Evolutionary conservation across 2,329 filamentous ascomycete genomes (phyloP), one percentile per base, ranked within the genome.

Genomic region (Aspergillus sp.): DNA sequence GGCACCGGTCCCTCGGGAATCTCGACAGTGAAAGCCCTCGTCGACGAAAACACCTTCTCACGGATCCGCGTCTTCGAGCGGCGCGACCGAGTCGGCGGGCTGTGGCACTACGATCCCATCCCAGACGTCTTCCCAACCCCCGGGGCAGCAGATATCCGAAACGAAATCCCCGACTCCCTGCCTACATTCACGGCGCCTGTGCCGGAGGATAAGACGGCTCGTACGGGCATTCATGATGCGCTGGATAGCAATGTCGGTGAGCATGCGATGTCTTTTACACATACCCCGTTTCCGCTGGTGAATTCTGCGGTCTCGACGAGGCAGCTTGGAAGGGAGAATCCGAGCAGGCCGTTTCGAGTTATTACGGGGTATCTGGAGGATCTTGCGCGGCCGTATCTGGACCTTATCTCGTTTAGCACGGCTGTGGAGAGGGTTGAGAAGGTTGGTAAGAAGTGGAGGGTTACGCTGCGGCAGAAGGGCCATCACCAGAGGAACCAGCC

Each of bases 21-120:
- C n/a, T 55, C 52, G 3, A 31, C 57, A 9, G 33, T 60, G n/a
- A 60, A 35, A 50, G 71, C 71, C 3, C 61, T 74, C 1, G 54
- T 62, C 8, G 64, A 72, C 39, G 72, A 74, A 55, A 67, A 71
- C 1, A 55, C 57, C 8, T 74, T 74, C 49, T 58, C 67, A n/a
- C 66, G 43, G 0, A 69, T 73, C 48, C 66, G 67, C 8, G 63
- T 73, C 4, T 74, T 73, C 40, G 71, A 73, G 55, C 60, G 72
- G 55, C 66, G 67, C 35, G 62, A 70, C 52, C 59, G 61, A 15
- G 62, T 68, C 3, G 71, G 71, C 15, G 71, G 71, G 6, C 66
- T 68, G 5, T 74, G 72, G 72, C 63, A 66, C 35, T 68, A 65
- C 48, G 69, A 72, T 49, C 57, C 66, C 14, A 55, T 59, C 1